Evolutionary conservation across 23 red algal species (phyloP), one percentile per base, ranked within the genome.

Genomic region (Gracilaria gracilis): DNA sequence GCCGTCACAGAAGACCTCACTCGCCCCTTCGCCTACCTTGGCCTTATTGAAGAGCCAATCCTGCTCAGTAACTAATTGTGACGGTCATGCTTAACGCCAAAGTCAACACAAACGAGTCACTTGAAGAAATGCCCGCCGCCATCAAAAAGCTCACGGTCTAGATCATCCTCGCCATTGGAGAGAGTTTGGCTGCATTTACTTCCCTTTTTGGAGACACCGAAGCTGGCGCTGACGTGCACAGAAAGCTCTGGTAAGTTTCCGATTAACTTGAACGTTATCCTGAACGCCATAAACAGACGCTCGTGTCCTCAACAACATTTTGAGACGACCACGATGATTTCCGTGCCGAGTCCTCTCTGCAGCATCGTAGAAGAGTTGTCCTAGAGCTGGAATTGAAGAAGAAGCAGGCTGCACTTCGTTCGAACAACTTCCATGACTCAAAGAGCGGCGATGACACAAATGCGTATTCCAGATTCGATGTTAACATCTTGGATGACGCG

Each of bases 251-350:
- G 61, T 79, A 84, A 50, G 89, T 84, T 75, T 83, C 65, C 61
- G 89, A 92, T 75, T 79, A 92, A 84, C 67, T 82, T 25, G 89
- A 92, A 37, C 57, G 89, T 16, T 92, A 92, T 77, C 79, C 78
- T 34, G 89, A 83, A 84, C 78, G 89, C 0, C 79, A 84, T 47
- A 83, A 84, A 25, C 58, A 83, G 37, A 74, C 29, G 17, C 64
- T 84, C 15, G 79, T 92, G 8, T 74, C 49, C 59, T 84, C 89
- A 3, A 84, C 78, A 25, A 92, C 78, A 4, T 75, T 92, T 83
- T 35, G 65, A 24, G 79, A 92, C 29, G 89, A 92, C 24, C 77
- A 73, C 28, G 89, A 92, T 92, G 89, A 92, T 64, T 39, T 92
- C 27, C 78, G 89, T 62, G 29, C 48, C 12, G 65, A 73, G 38